Conservation (phyloP, 352 stramenopile species). For the Pythium biforme region DNA sequence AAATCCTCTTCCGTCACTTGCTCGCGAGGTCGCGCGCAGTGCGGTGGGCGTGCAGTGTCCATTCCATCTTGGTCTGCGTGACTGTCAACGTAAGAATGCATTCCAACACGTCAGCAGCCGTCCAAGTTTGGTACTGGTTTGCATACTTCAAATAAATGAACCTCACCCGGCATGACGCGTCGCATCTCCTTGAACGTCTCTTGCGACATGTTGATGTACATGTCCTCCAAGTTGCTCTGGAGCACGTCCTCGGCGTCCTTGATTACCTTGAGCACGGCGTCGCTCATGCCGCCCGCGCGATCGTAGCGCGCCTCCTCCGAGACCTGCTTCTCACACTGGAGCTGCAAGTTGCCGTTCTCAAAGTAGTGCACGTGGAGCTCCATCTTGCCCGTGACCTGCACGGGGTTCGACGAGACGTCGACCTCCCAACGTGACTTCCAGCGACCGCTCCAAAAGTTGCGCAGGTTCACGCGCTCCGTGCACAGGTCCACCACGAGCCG, state of each 20-base stretch:
- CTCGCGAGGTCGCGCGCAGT: constrained; percentile 70
- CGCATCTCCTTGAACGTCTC: constrained; percentile 95
- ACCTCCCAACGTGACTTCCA: constrained; percentile 85
- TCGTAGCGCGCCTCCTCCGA: constrained; percentile 47
- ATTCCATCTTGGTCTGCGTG: constrained; percentile 89
- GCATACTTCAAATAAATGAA: background rate
- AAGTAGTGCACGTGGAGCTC: constrained; percentile 93
- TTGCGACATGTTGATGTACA: constrained; percentile 95
- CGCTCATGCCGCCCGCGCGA: constrained; percentile 43
- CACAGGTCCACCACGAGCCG: constrained; percentile 77
- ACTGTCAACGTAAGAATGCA: too few species aligned
- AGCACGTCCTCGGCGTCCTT: constrained; percentile 82
- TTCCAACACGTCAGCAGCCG: too few species aligned
- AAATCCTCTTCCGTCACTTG: constrained; percentile 42
- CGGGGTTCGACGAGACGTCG: constrained; percentile 51
- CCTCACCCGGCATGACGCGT: constrained; percentile 88
- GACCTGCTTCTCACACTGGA: constrained; percentile 80
- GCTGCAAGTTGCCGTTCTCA: constrained; percentile 95
- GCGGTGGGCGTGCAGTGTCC: constrained; percentile 80
- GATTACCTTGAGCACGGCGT: constrained; percentile 72
- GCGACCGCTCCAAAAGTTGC: constrained; percentile 88
- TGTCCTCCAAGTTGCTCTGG: constrained; percentile 89
- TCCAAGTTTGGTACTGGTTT: too few species aligned
- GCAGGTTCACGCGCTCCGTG: constrained; percentile 85
- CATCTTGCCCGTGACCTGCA: constrained; percentile 58